These are phyloP conservation scores for Spergularia marina DNA, from an alignment of 148 eudicot species.

Conservation along the genomic window DNA sequence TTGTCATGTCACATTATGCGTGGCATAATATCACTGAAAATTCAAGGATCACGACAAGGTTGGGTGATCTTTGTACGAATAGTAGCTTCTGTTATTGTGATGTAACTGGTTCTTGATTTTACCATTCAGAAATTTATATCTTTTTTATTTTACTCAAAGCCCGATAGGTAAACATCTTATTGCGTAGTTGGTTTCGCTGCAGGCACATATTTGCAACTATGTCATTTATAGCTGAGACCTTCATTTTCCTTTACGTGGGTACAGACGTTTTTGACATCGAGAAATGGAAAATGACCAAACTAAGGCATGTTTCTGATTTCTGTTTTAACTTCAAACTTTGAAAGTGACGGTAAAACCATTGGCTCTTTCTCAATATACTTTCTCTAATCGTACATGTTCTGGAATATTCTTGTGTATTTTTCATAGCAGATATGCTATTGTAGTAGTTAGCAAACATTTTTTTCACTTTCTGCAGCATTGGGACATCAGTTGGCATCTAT, in stretches of 20 bases:
- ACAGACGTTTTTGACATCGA: conserved; percentile 89
- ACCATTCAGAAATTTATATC: neutral
- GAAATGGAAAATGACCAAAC: conserved; percentile 79
- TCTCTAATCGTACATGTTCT: too few species aligned
- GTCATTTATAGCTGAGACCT: conserved; percentile 94
- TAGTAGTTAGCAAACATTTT: neutral
- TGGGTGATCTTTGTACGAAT: conserved; percentile 10
- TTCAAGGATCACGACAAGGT: conserved; percentile 85
- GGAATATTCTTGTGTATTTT: too few species aligned
- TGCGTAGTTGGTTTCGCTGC: conserved; percentile 20
- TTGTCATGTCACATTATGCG: conserved; percentile 93
- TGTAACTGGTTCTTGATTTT: neutral
- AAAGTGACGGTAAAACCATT: neutral
- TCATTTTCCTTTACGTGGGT: conserved; percentile 93
- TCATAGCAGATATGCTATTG: too few species aligned
- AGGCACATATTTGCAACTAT: conserved; percentile 90
- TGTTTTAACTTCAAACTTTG: neutral
- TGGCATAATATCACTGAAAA: conserved; percentile 90
- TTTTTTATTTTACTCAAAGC: neutral
- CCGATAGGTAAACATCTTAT: neutral
- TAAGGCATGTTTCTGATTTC: conserved; percentile 43
- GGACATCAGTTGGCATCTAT: conserved; percentile 52
- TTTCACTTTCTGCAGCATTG: conserved; percentile 39
- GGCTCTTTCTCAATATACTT: neutral
- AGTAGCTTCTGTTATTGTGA: neutral